Evolutionary conservation across 345 rosid genomes (phyloP).

Genomic region (Eucalyptus microcorys): DNA sequence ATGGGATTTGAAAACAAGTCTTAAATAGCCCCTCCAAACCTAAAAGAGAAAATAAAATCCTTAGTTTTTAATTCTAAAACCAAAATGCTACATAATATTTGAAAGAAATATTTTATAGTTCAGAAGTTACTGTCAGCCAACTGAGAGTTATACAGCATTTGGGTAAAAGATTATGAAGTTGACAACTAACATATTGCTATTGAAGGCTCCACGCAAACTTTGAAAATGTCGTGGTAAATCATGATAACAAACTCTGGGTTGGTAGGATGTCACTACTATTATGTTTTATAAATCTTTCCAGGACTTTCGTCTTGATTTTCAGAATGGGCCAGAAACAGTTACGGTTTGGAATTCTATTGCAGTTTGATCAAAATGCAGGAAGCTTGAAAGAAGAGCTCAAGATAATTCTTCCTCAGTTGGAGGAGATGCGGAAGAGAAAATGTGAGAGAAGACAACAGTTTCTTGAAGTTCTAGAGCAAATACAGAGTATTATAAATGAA

Average conservation of each 20-base stretch:
- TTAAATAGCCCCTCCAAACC: neutral
- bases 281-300: neutral
- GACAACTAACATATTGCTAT: neutral
- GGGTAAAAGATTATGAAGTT: neutral
- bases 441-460: constrained; percentile 73
- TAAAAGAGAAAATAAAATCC: neutral
- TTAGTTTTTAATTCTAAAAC: neutral
- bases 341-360: neutral
- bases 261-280: neutral
- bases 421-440: constrained; percentile 81
- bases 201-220: neutral
- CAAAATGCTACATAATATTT: neutral
- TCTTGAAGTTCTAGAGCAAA: constrained; percentile 43
- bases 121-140: neutral
- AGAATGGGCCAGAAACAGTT: neutral
- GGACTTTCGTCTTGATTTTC: neutral
- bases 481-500: constrained; percentile 41
- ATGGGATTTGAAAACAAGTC: neutral
- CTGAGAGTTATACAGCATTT: neutral
- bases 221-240: neutral
- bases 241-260: neutral
- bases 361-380: constrained; percentile 69
- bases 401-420: constrained; percentile 65
- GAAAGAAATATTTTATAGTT: neutral
- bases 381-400: constrained; percentile 85